phyloP scores from a whole-genome alignment of 305 asterid species.

The Nicotiana rustica region DNA sequence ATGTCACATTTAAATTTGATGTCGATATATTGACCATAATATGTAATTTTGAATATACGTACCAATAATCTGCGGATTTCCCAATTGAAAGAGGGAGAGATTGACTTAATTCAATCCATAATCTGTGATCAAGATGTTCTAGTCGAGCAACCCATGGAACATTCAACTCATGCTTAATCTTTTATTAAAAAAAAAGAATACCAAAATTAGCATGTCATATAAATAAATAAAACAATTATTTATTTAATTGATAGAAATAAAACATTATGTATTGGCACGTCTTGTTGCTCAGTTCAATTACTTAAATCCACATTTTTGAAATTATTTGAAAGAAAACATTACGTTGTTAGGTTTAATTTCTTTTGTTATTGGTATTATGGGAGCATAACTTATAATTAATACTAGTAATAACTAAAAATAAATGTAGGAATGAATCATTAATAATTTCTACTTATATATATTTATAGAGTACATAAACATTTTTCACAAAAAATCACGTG shows the following conservation, averaged over 20 bases:
- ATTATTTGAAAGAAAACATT: too few species aligned
- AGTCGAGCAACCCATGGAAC: constrained; percentile 65
- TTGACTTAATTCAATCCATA: constrained; percentile 65
- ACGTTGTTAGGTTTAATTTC: too few species aligned
- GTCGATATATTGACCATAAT: neutral
- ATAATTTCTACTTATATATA: too few species aligned
- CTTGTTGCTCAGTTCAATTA: neutral
- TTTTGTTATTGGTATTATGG: neutral
- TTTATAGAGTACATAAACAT: neutral
- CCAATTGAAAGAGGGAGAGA: constrained; percentile 44
- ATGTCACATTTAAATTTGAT: neutral
- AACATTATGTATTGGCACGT: neutral
- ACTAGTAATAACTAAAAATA: too few species aligned
- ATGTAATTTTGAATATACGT: neutral
- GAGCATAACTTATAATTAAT: too few species aligned
- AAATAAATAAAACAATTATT: neutral
- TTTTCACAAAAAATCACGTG: too few species aligned
- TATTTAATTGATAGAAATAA: neutral
- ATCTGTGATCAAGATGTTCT: constrained; percentile 66
- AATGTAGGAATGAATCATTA: too few species aligned
- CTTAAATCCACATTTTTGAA: neutral
- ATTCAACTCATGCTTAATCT: constrained; percentile 62
- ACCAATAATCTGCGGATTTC: constrained; percentile 60
- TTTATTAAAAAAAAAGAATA: neutral
- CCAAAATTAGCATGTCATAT: neutral